A percentile compares a stretch with the other conserved stretches of the same genome.
Conservation (phyloP, 1,139 yeast species). For the Trichomonascaceae sp. region DNA sequence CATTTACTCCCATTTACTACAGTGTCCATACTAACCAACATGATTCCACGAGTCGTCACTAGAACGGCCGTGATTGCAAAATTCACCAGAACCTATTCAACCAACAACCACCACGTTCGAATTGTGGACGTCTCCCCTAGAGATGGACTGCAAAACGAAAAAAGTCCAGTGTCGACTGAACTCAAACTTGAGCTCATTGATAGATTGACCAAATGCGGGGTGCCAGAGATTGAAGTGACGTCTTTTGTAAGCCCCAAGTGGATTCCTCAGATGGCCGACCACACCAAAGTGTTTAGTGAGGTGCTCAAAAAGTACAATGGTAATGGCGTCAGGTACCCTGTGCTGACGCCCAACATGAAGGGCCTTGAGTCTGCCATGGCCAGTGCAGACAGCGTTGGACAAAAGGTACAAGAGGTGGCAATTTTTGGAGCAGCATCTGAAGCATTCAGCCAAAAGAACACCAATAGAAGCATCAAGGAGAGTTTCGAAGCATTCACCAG, state of each 20-base stretch:
- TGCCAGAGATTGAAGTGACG: conserved; percentile 21
- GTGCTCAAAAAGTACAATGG: conserved; percentile 12
- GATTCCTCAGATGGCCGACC: conserved; percentile 27
- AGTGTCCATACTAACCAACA: too few species aligned
- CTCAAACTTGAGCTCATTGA: conserved; percentile 22
- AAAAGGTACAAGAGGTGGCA: conserved; percentile 20
- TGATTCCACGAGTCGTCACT: too few species aligned
- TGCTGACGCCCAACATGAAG: conserved; percentile 22
- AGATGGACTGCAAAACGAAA: conserved; percentile 27
- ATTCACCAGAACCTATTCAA: too few species aligned
- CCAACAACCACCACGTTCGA: conserved; percentile 11
- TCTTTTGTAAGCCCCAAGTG: conserved; percentile 28
- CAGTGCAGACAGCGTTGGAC: conserved; percentile 11
- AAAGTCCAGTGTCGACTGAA: conserved; percentile 18
- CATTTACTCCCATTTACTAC: too few species aligned
- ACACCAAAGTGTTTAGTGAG: conserved; percentile 11
- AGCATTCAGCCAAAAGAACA: conserved; percentile 23
- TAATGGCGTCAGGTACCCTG: conserved; percentile 20
- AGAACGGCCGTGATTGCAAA: too few species aligned
- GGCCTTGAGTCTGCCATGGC: conserved; percentile 22
- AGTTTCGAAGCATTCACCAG: conserved; percentile 17
- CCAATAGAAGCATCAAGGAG: conserved; percentile 22
- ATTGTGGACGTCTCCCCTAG: conserved; percentile 27
- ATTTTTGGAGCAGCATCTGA: conserved; percentile 26
- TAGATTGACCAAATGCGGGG: conserved; percentile 20